Evolutionary conservation across 2,329 filamentous ascomycete species (phyloP), one percentile per base, ranked within the genome.

Genomic region (Fusarium redolens): DNA sequence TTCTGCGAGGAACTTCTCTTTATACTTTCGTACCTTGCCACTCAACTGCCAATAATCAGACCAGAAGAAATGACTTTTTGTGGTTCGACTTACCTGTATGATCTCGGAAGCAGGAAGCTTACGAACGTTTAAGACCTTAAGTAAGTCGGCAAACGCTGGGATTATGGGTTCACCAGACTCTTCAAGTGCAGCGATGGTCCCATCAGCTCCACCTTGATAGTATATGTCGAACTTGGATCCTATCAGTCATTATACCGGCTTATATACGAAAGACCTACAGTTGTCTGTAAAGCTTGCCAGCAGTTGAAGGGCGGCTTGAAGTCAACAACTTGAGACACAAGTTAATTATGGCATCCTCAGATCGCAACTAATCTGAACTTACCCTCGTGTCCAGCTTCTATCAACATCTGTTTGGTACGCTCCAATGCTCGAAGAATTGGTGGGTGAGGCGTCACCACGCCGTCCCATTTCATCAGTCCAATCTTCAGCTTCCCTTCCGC

Each of bases 221-320:
- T 70, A 62, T 20, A 60, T 47, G 9, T 64, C 50, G 11, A 66
- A 67, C 66, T 70, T 11, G 9, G 7, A 3, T n/a, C 10, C 0
- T 15, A 7, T 64, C 3, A 47, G 58, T 28, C 10, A 40, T 12
- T 4, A 1, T 31, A 15, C 0, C 2, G 4, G 4, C 2, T 17
- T 1, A 28, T 4, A 10, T 4, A 9, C 1, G 12, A 7, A 4
- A 13, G 15, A 14, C 48, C 45, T 40, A 65, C 54, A 5, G 62
- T 38, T 4, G 33, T 61, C 22, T 20, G 28, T 6, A 51, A 31
- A 3, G 54, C 48, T 15, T 71, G 33, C 68, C 68, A 71, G 25
- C 59, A 69, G 14, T 68, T 60, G 14, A 73, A 60, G 1, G 68
- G 68, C 7, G 52, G 40, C 15, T 69, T 33, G 17, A 69, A 69